Evolutionary conservation across 2,329 filamentous ascomycete genomes (phyloP), one percentile per base, ranked within the genome.

Genomic region (Diaporthe caulivora): DNA sequence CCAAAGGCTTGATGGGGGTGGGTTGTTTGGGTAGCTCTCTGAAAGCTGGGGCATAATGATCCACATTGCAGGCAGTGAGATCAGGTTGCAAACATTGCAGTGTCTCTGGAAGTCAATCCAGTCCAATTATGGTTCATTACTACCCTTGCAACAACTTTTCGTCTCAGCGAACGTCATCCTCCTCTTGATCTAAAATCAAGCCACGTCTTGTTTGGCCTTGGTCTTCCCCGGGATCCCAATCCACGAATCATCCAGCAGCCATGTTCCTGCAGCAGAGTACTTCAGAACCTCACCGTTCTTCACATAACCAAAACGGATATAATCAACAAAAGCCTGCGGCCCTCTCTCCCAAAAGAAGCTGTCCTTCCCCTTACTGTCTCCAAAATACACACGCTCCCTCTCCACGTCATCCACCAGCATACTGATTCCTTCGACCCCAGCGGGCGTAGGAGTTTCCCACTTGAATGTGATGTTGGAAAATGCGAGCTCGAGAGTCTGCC

Each of bases 401-500:
- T 97, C 94, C 0, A 97, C 94, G 78, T 97, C 94, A 78, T 97
- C 97, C 75, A 97, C 93, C 0, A 97, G 84, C 29, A 97, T 88
- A 79, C 92, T 94, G 73, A 97, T 88, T 11, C 94, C 94, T 77
- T 96, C 93, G 76, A 91, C 94, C 26, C 87, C 83, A 10, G 86
- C 82, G 75, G 84, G 83, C 3, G 84, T 83, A 26, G 86, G 86
- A 53, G 80, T 75, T 1, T 82, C 82, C 90, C 88, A 92, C 5
- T 81, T 81, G 74, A 91, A 95, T 0, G 97, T 98, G 62, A 65
- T 65, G 15, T 65, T 65, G 29, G 62, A n/a, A 37, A 37, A 29
- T 83, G 98, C 97, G 83, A 98, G 98, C 80, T 96, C 96, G 77
- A 99, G 84, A 1, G 94, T 92, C n/a, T 95, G 96, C 54, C 98